phyloP scores from a whole-genome alignment of 495 filamentous ascomycete species.

The Xylaria palmicola region DNA sequence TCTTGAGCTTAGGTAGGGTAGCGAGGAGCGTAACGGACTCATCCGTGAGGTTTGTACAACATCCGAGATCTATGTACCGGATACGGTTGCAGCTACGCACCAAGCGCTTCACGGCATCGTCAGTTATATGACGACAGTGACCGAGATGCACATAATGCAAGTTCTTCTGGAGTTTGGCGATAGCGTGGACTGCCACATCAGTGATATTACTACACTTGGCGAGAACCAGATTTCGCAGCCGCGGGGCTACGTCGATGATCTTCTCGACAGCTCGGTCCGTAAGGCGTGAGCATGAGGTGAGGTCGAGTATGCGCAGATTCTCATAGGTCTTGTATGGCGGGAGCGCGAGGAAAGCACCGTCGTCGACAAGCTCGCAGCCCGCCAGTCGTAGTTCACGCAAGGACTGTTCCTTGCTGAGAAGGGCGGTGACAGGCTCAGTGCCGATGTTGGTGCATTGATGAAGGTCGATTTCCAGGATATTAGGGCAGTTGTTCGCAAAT shows the following conservation, averaged over 20 bases:
- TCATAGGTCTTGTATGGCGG: slow-evolving; percentile 69
- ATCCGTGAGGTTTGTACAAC: slow-evolving; percentile 89
- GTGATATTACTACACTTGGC: slow-evolving; percentile 93
- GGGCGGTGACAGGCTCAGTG: slow-evolving; percentile 73
- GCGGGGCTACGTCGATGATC: slow-evolving; percentile 81
- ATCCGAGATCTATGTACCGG: slow-evolving; percentile 94
- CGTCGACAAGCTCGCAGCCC: slow-evolving; percentile 78
- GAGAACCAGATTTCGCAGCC: slow-evolving; percentile 87
- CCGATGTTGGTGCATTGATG: slow-evolving; percentile 79
- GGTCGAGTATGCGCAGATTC: slow-evolving; percentile 86
- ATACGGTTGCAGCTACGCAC: slow-evolving; percentile 89
- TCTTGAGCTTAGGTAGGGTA: slow-evolving; percentile 82
- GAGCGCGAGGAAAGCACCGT: slow-evolving; percentile 82
- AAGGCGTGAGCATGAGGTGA: slow-evolving; percentile 81
- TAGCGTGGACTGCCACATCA: slow-evolving; percentile 82
- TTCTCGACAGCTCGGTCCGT: slow-evolving; percentile 83
- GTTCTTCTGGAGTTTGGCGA: slow-evolving; percentile 89
- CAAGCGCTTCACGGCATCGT: slow-evolving; percentile 76
- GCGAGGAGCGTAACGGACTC: slow-evolving; percentile 81
- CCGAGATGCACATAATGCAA: slow-evolving; percentile 94
- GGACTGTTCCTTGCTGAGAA: slow-evolving; percentile 72
- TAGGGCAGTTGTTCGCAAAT: slow-evolving; percentile 82
- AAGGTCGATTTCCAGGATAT: slow-evolving; percentile 94
- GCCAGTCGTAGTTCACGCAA: slow-evolving; percentile 87
- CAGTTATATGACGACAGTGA: slow-evolving; percentile 88